Evolutionary conservation across 2,329 filamentous ascomycete species (phyloP).

Genomic region (Calonectria pauciramosa): DNA sequence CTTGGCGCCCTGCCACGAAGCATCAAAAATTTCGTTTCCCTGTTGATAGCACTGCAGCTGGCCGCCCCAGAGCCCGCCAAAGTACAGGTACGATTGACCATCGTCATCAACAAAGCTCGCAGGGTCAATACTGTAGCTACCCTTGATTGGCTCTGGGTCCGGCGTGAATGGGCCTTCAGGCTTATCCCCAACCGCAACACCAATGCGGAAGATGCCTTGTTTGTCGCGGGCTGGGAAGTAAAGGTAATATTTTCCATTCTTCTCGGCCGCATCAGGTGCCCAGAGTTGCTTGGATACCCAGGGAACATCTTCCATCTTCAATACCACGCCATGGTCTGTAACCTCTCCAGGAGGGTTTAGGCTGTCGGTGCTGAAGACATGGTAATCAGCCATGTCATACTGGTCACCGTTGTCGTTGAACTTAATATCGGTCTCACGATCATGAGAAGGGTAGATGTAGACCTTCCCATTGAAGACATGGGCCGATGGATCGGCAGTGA

Average conservation of each 20-base stretch:
- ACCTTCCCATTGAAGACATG: slow-evolving; percentile 83
- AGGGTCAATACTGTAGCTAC: slow-evolving; percentile 83
- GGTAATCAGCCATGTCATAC: slow-evolving; percentile 88
- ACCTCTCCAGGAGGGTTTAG: slow-evolving; percentile 70
- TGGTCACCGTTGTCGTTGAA: slow-evolving; percentile 90
- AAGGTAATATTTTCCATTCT: slow-evolving; percentile 79
- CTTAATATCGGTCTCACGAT: slow-evolving; percentile 79
- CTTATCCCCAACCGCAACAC: slow-evolving; percentile 74
- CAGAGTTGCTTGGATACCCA: slow-evolving; percentile 86
- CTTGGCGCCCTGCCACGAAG: slow-evolving; percentile 65
- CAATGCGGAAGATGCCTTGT: slow-evolving; percentile 79
- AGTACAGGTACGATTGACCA: slow-evolving; percentile 67
- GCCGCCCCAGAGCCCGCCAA: slow-evolving; percentile 85
- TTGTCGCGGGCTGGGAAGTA: slow-evolving; percentile 84
- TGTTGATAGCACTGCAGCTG: slow-evolving; percentile 82
- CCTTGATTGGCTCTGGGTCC: slow-evolving; percentile 74
- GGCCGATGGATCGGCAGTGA: slow-evolving; percentile 84
- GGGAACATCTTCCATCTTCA: slow-evolving; percentile 75
- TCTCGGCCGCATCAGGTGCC: slow-evolving; percentile 81
- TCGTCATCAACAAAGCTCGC: slow-evolving; percentile 78
- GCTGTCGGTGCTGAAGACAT: slow-evolving; percentile 74
- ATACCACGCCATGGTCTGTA: slow-evolving; percentile 79
- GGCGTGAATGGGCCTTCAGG: slow-evolving; percentile 80
- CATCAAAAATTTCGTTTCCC: slow-evolving; percentile 68
- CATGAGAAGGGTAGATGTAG: slow-evolving; percentile 87